Conservation (phyloP, 2,329 filamentous ascomycete species). For the Phialophora chinensis region DNA sequence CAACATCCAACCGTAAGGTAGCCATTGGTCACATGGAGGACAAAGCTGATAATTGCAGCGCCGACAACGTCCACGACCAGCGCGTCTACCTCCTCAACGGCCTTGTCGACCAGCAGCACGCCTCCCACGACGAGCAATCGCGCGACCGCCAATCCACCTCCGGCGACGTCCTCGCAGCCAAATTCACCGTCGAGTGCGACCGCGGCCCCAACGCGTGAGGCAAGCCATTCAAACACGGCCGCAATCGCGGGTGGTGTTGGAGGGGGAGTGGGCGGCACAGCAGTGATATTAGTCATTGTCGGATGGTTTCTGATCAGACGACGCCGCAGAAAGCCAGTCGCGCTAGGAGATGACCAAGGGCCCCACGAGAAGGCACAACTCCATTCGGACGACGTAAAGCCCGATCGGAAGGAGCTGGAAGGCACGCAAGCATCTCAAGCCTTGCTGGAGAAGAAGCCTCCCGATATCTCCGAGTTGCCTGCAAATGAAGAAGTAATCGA, state of each 20-base stretch:
- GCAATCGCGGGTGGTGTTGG: slow-evolving; percentile 1
- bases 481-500: neutral
- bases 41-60: neutral
- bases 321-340: neutral
- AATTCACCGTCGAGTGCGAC: neutral
- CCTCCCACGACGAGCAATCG: neutral
- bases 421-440: neutral
- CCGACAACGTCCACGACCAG: neutral
- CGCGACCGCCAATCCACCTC: neutral
- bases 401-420: neutral
- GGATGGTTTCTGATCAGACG: neutral
- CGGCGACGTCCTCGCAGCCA: neutral
- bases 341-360: neutral
- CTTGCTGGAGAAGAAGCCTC: neutral
- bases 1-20: neutral
- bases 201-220: neutral
- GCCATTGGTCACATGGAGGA: neutral
- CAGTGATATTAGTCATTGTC: neutral
- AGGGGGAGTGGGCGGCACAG: neutral
- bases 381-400: slow-evolving; percentile 1
- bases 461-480: neutral
- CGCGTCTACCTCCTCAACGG: neutral
- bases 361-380: slow-evolving; percentile 5
- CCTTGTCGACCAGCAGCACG: neutral
- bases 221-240: neutral